These are phyloP conservation scores for Fusarium fracticaudum DNA, from an alignment of 2,329 filamentous ascomycete species.

Conservation along the genomic window DNA sequence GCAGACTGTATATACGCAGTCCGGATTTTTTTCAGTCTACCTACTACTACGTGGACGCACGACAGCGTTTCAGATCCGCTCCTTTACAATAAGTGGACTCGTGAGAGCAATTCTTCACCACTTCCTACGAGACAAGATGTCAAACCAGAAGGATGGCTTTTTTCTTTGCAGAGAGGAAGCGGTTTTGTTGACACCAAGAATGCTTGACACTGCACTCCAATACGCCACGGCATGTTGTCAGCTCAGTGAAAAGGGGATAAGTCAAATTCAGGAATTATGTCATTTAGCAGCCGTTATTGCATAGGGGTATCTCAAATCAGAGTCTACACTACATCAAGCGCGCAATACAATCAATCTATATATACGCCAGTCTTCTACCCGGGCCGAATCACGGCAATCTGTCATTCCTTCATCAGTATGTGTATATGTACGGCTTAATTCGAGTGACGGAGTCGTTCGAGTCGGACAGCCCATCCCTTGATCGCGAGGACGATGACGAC, in stretches of 20 bases:
- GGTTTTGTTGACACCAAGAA: too few relatives aligned
- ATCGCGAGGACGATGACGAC: constrained; percentile 79
- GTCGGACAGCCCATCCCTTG: constrained; percentile 83
- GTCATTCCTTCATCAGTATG: not conserved
- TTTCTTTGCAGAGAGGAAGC: not conserved
- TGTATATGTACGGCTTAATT: not conserved
- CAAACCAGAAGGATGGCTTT: not conserved
- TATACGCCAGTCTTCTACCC: not conserved
- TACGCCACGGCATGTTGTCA: not conserved
- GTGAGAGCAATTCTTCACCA: not conserved
- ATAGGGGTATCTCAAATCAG: constrained; percentile 43
- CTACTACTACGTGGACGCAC: not conserved
- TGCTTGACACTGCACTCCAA: not conserved
- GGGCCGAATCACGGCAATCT: not conserved
- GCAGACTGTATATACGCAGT: not conserved
- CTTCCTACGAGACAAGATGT: not conserved
- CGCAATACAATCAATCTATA: constrained; percentile 8
- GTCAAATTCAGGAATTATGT: not conserved
- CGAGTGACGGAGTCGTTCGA: constrained; percentile 46
- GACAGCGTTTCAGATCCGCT: not conserved
- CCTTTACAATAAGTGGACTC: not conserved
- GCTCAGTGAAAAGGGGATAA: not conserved
- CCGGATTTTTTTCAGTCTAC: not conserved
- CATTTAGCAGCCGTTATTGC: constrained; percentile 21
- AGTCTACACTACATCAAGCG: constrained; percentile 9